Evolutionary conservation across 352 stramenopile species (phyloP).

Genomic region (Phytophthora pistaciae): DNA sequence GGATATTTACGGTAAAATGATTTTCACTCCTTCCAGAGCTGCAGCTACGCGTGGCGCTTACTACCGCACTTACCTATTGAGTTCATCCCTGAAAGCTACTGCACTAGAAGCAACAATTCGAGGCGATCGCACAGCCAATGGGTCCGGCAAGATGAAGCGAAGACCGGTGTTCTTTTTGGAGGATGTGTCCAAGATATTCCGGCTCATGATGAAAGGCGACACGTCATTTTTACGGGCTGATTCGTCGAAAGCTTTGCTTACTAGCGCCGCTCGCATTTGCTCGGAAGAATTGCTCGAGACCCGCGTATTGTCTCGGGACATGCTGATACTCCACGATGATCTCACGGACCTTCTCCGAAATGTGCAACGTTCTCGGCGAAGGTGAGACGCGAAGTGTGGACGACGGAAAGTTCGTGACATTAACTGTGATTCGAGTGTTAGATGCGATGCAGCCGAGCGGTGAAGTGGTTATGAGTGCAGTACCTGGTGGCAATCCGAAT

Average conservation of each 20-base stretch:
- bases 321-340: constrained; percentile 41
- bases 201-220: constrained; percentile 29
- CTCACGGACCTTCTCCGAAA: constrained; percentile 32
- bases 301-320: constrained; percentile 39
- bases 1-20: constrained; percentile 16
- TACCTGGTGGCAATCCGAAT: no score
- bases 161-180: neutral
- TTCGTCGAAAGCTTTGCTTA: constrained; percentile 20
- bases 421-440: no score
- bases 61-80: constrained; percentile 29
- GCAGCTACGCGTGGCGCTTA: constrained; percentile 23
- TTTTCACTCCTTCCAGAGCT: constrained; percentile 38
- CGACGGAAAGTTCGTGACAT: no score
- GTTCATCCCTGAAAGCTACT: constrained; percentile 1
- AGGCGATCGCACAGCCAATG: neutral
- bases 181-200: constrained; percentile 32
- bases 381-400: no score
- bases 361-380: constrained; percentile 22
- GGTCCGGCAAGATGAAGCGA: neutral
- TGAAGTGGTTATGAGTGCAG: no score
- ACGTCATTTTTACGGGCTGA: constrained; percentile 13
- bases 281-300: constrained; percentile 26
- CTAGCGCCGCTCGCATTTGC: constrained; percentile 19
- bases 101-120: neutral
- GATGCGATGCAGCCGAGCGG: no score